Conservation (phyloP, 1,139 yeast species). For the Zygoascus meyerae region DNA sequence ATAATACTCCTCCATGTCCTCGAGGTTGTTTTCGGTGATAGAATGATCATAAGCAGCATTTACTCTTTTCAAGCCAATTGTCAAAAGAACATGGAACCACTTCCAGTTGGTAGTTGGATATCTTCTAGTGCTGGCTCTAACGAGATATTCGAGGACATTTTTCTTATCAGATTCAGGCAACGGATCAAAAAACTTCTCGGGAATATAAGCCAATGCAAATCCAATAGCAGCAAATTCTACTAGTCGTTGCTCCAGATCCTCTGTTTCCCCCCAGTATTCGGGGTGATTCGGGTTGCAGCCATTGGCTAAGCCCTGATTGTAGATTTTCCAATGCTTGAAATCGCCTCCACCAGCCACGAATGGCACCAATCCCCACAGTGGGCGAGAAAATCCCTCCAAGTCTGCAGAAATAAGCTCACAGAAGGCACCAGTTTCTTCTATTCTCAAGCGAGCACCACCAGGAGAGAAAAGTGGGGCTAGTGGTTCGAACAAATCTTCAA, state of each 20-base stretch:
- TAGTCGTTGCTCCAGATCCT: constrained; percentile 26
- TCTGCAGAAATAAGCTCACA: constrained; percentile 26
- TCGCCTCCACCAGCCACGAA: constrained; percentile 29
- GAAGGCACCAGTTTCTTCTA: constrained; percentile 24
- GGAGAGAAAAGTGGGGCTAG: constrained; percentile 19
- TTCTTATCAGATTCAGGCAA: constrained; percentile 22
- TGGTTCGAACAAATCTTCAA: constrained; percentile 19
- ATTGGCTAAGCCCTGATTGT: constrained; percentile 26
- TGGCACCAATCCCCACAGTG: constrained; percentile 32
- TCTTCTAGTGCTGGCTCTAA: constrained; percentile 20
- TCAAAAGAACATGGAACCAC: constrained; percentile 31
- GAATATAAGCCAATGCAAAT: constrained; percentile 26
- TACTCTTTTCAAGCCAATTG: constrained; percentile 28
- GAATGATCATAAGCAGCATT: constrained; percentile 23
- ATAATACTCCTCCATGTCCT: constrained; percentile 26
- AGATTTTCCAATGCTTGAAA: constrained; percentile 24
- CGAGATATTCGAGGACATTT: constrained; percentile 23
- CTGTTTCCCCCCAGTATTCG: constrained; percentile 32
- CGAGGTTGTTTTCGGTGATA: constrained; percentile 22
- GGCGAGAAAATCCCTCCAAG: constrained; percentile 31
- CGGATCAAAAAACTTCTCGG: constrained; percentile 31
- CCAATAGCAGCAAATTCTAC: constrained; percentile 35
- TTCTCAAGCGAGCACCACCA: constrained; percentile 20
- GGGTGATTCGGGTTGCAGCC: constrained; percentile 30
- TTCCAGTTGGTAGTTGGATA: constrained; percentile 29